phyloP scores from a whole-genome alignment of 495 filamentous ascomycete species.

The Penicillium subrubescens region DNA sequence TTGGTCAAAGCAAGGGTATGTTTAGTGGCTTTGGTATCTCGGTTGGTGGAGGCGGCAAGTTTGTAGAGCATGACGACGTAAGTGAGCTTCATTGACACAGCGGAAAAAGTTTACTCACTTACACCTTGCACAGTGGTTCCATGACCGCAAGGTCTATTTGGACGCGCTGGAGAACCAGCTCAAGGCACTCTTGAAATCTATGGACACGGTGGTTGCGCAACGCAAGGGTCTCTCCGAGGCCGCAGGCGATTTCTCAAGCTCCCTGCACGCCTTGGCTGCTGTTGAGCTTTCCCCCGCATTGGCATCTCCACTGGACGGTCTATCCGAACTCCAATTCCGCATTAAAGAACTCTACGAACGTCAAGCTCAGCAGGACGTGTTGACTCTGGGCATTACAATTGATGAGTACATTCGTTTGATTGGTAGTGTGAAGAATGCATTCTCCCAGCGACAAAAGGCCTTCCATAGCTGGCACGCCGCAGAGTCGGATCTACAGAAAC shows the following conservation, averaged over 20 bases:
- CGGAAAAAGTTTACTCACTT: conserved; percentile 10
- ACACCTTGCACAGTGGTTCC: conserved; percentile 74
- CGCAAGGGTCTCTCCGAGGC: conserved; percentile 91
- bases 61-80: conserved; percentile 97
- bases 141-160: conserved; percentile 90
- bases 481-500: conserved; percentile 85
- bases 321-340: conserved; percentile 89
- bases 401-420: conserved; percentile 98
- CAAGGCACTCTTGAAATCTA: conserved; percentile 88
- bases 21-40: conserved; percentile 80
- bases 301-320: conserved; percentile 81
- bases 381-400: conserved; percentile 94
- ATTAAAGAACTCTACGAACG: conserved; percentile 95
- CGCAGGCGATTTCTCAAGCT: conserved; percentile 87
- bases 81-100: conserved; percentile 33
- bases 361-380: conserved; percentile 94
- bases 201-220: conserved; percentile 88
- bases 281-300: conserved; percentile 90
- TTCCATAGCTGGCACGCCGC: conserved; percentile 91
- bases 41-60: conserved; percentile 76
- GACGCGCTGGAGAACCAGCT: conserved; percentile 94
- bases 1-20: conserved; percentile 91
- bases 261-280: conserved; percentile 82
- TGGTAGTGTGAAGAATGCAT: conserved; percentile 88
- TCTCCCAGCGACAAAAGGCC: conserved; percentile 89